Evolutionary conservation across 495 filamentous ascomycete species (phyloP).

Genomic region (Glutinoglossum americanum): DNA sequence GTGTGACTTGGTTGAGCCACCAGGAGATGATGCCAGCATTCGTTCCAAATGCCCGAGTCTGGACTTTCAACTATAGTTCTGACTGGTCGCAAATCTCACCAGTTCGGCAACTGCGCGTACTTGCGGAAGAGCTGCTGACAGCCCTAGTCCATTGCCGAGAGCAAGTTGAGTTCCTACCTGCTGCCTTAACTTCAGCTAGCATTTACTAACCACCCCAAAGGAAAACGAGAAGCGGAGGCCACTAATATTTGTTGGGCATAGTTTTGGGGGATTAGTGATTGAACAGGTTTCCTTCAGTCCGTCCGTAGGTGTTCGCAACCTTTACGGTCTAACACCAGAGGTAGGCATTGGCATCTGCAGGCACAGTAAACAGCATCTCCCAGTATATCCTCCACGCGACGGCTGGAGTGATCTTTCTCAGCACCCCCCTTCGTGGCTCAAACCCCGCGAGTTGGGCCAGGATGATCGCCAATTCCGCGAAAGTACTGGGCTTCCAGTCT

Average conservation of each 20-base stretch:
- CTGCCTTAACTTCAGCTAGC: not conserved
- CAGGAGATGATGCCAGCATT: not conserved
- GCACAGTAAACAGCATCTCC: not conserved
- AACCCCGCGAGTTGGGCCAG: not conserved
- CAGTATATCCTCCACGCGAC: not conserved
- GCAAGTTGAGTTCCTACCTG: not conserved
- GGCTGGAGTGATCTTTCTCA: constrained; percentile 4
- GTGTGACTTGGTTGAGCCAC: not conserved
- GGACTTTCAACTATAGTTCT: constrained; percentile 2
- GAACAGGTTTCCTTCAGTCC: not conserved
- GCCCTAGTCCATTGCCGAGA: not conserved
- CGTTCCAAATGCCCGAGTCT: constrained; percentile 2
- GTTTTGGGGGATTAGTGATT: constrained; percentile 4
- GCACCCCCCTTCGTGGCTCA: constrained; percentile 3
- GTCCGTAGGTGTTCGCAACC: not conserved
- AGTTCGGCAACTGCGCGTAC: not conserved
- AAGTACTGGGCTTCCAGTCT: not conserved
- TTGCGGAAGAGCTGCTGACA: not conserved
- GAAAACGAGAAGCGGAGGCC: not conserved
- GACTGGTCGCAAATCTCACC: not conserved
- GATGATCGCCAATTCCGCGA: not conserved
- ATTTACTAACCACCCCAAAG: not conserved
- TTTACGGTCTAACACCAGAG: not conserved
- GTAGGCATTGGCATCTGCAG: not conserved
- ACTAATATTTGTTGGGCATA: constrained; percentile 5